Evolutionary conservation across 1,284 basidiomycete species (phyloP), one percentile per base, ranked within the genome.

Genomic region (Tranzscheliella williamsii): DNA sequence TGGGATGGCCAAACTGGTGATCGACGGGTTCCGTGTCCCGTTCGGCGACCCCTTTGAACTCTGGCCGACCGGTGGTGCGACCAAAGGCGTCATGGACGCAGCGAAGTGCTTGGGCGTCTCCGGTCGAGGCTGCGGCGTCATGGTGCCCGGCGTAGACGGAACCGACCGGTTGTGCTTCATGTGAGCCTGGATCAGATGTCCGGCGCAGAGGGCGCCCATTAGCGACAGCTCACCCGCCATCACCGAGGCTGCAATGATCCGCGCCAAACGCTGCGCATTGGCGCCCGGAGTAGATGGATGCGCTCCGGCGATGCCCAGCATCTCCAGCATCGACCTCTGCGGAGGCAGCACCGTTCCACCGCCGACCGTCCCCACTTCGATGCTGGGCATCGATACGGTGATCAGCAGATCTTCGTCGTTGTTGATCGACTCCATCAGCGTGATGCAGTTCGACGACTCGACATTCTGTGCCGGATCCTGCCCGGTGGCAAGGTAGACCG

Each of bases 401-500:
- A 77, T 62, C 43, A 97, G 84, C 5, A 98, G 83, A 78, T 99
- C 95, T 71, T 90, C 82, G 48, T 87, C 91, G 65, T 88, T 84
- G 80, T 96, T 96, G 32, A 85, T 86, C 15, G 92, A 86, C 79
- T 99, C 95, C 93, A 97, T 97, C 40, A 95, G 81, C 6, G 93
- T 98, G 82, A 99, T 96, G 80, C 95, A 99, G 78, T 91, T 94
- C 42, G 91, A 94, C 60, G 90, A 93, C 82, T 96, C 95, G 20
- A 99, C 94, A 79, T 97, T 96, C 82, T 98, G 94, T 15, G 95
- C 95, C 3, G 95, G 95, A 76, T 99, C 95, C 81, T 99, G 95
- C 18, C 95, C 95, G 36, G 91, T 94, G 16, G 95, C 95, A 54
- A 99, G 82, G 82, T 89, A 98, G 64, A 98, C 83, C 6, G 95